These are phyloP conservation scores for Septoria linicola DNA, from an alignment of 2,329 filamentous ascomycete genomes.

Conservation along the genomic window DNA sequence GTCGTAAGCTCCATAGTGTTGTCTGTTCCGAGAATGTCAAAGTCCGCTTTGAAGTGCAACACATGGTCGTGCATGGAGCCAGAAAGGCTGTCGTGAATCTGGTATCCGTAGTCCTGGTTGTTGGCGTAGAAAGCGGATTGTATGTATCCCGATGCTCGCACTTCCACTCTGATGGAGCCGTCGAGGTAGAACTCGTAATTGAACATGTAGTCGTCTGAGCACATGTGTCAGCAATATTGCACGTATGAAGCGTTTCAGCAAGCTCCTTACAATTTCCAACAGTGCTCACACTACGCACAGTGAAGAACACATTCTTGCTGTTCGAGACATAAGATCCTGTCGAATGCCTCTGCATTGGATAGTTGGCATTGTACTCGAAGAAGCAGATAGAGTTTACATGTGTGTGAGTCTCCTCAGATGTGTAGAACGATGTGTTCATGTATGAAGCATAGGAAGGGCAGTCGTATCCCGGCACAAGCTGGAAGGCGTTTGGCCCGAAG, in stretches of 20 bases:
- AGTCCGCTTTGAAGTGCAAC: conserved; percentile 56
- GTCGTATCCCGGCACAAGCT: conserved; percentile 52
- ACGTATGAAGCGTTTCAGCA: not conserved
- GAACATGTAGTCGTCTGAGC: conserved; percentile 40
- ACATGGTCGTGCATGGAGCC: conserved; percentile 59
- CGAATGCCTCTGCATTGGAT: conserved; percentile 52
- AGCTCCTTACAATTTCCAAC: conserved; percentile 55
- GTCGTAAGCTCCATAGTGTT: conserved; percentile 45
- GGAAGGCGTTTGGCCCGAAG: conserved; percentile 49
- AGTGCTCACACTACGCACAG: conserved; percentile 49
- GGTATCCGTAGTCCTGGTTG: conserved; percentile 52
- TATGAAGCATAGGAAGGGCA: conserved; percentile 54
- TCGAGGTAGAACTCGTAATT: conserved; percentile 54
- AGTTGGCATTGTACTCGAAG: conserved; percentile 53
- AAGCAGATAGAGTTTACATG: conserved; percentile 55
- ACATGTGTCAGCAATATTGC: not conserved
- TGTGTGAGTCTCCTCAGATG: conserved; percentile 45
- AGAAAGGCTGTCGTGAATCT: conserved; percentile 50
- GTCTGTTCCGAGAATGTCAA: conserved; percentile 51
- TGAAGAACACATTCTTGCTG: conserved; percentile 49
- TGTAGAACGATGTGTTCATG: conserved; percentile 50
- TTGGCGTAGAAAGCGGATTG: conserved; percentile 48
- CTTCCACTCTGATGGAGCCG: conserved; percentile 52
- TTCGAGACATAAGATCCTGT: conserved; percentile 43
- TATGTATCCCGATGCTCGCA: conserved; percentile 56